Base-by-base conservation (phyloP, 345 rosid species). In the Hypericum perforatum region DNA sequence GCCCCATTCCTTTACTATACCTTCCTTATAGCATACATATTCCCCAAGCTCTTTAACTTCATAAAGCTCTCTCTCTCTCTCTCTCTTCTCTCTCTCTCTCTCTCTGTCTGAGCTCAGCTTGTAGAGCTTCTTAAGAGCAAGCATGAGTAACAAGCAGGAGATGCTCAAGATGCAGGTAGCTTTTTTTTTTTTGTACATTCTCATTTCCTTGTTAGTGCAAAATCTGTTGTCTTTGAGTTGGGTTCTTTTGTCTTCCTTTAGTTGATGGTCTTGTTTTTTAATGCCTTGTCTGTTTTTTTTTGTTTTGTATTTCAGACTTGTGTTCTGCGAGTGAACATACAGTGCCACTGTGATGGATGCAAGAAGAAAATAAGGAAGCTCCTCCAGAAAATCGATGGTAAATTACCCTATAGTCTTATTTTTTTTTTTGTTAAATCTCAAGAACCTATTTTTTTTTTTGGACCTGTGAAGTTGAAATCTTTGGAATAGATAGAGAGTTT, bases 331-430 rank as follows among this genome's bases (percentile, higher is more conserved):
- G 95, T 92, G 53, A 83, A 83, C 57, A 86, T 92, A 29, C 58
- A 63, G 58, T 69, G 73, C 51, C 86, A 85, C 74, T 92, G 98
- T 57, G 98, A 85, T 77, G 98, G 98, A 7, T 92, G 98, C 59
- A 78, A 77, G 69, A 74, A 74, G 68, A 92, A 85, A 76, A 79
- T 92, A 32, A 84, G 63, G 86, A 92, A 82, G 59, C 69, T 71
- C 29, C 57, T 92, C 56, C 86, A 76, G 67, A 92, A 92, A 72
- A 74, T 80, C 39, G 89, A 84, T 52, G 98, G 98, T 88, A 43
- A 64, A 59, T 59, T 1, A 1, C 32, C 53, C 54, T 43, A 51
- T 6, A 42, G 16, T 22, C 45, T 14, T 45, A 0, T 6, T 37
- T 49, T n/a, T 49, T 51, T 16, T 14, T 9, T 6, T 6, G 22